Percentiles rank a stretch among this genome's conserved stretches.
phyloP scores from a whole-genome alignment of 73 alveolate genomes.

The Loxodes magnus region DNA sequence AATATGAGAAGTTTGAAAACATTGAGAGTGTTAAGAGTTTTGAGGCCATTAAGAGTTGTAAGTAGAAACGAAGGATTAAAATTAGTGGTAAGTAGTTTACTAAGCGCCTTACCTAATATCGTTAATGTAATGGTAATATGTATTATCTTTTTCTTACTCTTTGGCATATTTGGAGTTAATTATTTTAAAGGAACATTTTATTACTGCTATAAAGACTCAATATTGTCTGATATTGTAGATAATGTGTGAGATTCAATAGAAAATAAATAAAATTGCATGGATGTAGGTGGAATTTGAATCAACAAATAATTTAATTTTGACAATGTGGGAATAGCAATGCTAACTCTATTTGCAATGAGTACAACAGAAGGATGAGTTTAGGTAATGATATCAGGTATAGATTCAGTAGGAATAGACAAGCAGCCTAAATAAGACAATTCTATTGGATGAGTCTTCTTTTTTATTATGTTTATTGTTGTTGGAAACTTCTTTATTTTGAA shows the following conservation, averaged over 20 bases:
- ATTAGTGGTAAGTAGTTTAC: slow-evolving; percentile 38
- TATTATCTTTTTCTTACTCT: slow-evolving; percentile 41
- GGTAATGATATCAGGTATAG: slow-evolving; percentile 10
- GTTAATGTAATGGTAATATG: slow-evolving; percentile 46
- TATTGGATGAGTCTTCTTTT: slow-evolving; percentile 20
- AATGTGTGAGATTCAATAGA: too few species aligned
- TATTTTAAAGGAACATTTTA: slow-evolving; percentile 40
- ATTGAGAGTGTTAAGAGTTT: slow-evolving; percentile 59
- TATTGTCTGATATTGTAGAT: background rate
- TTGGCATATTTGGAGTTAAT: slow-evolving; percentile 56
- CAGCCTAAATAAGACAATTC: slow-evolving; percentile 23
- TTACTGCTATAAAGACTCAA: slow-evolving; percentile 21
- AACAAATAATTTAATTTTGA: slow-evolving; percentile 48
- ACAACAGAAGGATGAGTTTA: slow-evolving; percentile 51
- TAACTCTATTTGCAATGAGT: slow-evolving; percentile 45
- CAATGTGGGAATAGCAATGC: slow-evolving; percentile 42
- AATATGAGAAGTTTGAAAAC: too few species aligned
- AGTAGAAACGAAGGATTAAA: slow-evolving; percentile 61
- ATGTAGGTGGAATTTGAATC: too few species aligned
- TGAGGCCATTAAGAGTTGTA: slow-evolving; percentile 61
- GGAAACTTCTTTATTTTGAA: slow-evolving; percentile 54
- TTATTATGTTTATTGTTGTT: slow-evolving; percentile 31
- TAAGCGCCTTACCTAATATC: slow-evolving; percentile 40
- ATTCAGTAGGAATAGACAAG: slow-evolving; percentile 10
- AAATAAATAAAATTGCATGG: too few species aligned